These are phyloP conservation scores for Mucor sp. DNA, from an alignment of 371 early-diverging fungal species.

Conservation along the genomic window DNA sequence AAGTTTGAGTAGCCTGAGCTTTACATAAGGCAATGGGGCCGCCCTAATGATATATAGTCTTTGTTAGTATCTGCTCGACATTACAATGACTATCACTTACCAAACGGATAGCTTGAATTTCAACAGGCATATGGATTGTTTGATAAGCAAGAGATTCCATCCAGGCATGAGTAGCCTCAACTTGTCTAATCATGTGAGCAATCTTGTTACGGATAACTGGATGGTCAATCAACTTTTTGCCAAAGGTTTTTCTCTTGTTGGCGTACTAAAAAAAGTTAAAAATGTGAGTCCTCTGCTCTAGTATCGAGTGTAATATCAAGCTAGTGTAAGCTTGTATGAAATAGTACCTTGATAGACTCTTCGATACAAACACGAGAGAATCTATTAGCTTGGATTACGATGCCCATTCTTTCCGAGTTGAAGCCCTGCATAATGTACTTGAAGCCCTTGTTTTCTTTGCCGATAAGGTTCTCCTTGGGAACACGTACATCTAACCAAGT, in stretches of 20 bases:
- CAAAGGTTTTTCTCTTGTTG: conserved; percentile 86
- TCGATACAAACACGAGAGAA: conserved; percentile 85
- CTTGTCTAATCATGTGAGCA: conserved; percentile 81
- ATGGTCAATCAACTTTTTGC: conserved; percentile 75
- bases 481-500: conserved; percentile 69
- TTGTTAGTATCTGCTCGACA: not conserved
- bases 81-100: not conserved
- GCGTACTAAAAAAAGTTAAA: conserved; percentile 59
- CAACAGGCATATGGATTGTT: conserved; percentile 63
- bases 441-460: conserved; percentile 86
- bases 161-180: conserved; percentile 91
- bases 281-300: not conserved
- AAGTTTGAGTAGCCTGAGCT: conserved; percentile 84
- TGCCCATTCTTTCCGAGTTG: conserved; percentile 77
- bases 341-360: conserved; percentile 70
- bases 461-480: conserved; percentile 78
- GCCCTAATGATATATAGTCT: conserved; percentile 52
- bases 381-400: conserved; percentile 79
- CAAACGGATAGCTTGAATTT: conserved; percentile 65
- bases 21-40: conserved; percentile 89
- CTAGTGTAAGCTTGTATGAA: not conserved
- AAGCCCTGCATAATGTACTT: conserved; percentile 76
- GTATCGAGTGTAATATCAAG: no score
- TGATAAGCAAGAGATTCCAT: conserved; percentile 76
- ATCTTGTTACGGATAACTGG: conserved; percentile 74